Evolutionary conservation across 331 rosid genomes (phyloP).

Genomic region (Rosa hybrid): DNA sequence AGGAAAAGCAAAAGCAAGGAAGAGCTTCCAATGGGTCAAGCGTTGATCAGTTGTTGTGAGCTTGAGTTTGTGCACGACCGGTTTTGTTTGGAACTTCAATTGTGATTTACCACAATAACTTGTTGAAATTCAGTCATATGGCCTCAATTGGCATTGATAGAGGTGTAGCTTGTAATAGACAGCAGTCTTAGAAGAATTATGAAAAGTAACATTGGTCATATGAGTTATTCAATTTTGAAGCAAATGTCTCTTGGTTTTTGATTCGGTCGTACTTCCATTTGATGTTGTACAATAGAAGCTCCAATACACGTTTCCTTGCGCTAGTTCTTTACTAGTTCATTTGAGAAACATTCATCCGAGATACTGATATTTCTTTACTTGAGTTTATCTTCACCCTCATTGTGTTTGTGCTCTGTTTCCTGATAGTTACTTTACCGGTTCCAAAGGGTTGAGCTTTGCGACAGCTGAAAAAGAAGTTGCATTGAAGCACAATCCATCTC

Average conservation of each 20-base stretch:
- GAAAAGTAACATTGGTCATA: background rate
- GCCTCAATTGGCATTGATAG: constrained; percentile 6
- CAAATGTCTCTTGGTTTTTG: background rate
- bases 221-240: background rate
- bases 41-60: constrained; percentile 45
- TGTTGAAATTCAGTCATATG: constrained; percentile 29
- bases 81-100: constrained; percentile 33
- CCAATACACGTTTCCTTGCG: background rate
- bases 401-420: background rate
- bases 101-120: constrained; percentile 37
- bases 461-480: background rate
- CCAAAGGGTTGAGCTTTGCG: background rate
- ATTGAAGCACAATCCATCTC: background rate
- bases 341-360: background rate
- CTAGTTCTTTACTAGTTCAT: background rate
- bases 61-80: constrained; percentile 13
- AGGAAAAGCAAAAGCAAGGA: constrained; percentile 96
- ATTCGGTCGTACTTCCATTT: background rate
- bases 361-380: background rate
- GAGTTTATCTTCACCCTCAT: background rate
- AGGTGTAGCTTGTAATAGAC: constrained; percentile 7
- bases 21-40: constrained; percentile 99
- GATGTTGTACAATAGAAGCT: background rate
- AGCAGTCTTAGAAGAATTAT: background rate
- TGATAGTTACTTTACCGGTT: background rate